These are phyloP conservation scores for Diaporthe ampelina DNA, from an alignment of 2,329 filamentous ascomycete species.

Conservation along the genomic window DNA sequence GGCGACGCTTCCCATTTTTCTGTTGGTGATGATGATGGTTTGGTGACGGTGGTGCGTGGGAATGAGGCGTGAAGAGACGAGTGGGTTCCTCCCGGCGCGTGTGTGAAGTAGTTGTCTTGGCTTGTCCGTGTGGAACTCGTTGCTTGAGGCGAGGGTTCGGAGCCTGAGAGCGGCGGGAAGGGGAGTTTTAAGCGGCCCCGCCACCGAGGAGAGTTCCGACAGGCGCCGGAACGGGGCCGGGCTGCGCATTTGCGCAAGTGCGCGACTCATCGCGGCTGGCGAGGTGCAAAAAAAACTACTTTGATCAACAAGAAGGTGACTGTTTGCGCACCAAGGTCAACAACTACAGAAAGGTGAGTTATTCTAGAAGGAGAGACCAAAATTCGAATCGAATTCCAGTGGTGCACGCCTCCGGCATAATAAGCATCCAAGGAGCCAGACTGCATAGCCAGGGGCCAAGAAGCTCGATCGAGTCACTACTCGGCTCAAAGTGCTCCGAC, in stretches of 20 bases:
- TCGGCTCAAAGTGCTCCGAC: not conserved
- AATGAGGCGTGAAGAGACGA: too few relatives aligned
- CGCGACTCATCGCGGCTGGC: conserved; percentile 20
- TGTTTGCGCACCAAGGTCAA: conserved; percentile 4
- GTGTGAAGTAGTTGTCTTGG: not conserved
- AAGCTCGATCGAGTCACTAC: not conserved
- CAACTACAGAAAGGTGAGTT: not conserved
- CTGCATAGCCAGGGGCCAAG: not conserved
- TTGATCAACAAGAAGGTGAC: not conserved
- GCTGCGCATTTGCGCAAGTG: conserved; percentile 12
- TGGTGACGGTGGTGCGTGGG: too few relatives aligned
- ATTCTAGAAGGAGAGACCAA: not conserved
- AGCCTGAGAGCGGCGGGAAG: not conserved
- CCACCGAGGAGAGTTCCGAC: not conserved
- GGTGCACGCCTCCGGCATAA: not conserved
- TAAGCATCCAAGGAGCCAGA: too few relatives aligned
- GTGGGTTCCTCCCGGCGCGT: not conserved
- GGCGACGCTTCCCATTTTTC: conserved; percentile 11
- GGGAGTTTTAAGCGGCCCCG: conserved; percentile 20
- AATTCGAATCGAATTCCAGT: not conserved
- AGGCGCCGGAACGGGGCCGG: conserved; percentile 11
- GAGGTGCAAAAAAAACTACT: not conserved
- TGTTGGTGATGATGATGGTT: not conserved
- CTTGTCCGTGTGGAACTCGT: conserved; percentile 4
- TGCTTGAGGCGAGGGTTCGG: not conserved